These are phyloP conservation scores for Arxiozyma slooffiae DNA, from an alignment of 1,139 yeast species.

Conservation along the genomic window DNA sequence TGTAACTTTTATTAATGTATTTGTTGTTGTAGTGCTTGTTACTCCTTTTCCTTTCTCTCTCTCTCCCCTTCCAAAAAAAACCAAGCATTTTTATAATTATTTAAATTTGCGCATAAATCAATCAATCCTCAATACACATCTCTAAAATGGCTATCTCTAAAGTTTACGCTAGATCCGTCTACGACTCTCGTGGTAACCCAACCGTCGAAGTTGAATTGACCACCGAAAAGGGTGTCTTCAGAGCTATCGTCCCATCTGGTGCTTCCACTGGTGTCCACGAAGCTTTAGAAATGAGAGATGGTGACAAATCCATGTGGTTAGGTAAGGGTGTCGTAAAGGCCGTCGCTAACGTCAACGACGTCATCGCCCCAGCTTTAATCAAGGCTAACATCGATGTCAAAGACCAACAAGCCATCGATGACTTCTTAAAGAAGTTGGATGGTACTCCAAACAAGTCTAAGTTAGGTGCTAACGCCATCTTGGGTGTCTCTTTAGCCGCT, in stretches of 20 bases:
- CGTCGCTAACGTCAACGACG: constrained; percentile 78
- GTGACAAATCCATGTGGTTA: constrained; percentile 85
- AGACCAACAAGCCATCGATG: constrained; percentile 73
- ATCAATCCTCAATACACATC: background rate
- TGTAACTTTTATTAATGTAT: too few relatives aligned
- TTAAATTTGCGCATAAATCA: background rate
- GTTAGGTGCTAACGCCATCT: constrained; percentile 92
- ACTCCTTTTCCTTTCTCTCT: background rate
- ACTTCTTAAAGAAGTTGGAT: constrained; percentile 66
- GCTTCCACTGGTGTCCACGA: constrained; percentile 94
- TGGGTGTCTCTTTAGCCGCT: constrained; percentile 88
- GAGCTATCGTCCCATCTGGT: constrained; percentile 94
- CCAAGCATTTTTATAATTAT: background rate
- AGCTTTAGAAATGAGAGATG: constrained; percentile 92
- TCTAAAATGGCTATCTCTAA: constrained; percentile 46
- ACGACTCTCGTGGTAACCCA: constrained; percentile 98
- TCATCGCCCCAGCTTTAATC: constrained; percentile 81
- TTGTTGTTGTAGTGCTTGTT: too few relatives aligned
- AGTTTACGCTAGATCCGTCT: constrained; percentile 82
- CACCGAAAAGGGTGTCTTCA: constrained; percentile 79
- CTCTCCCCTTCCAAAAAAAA: background rate
- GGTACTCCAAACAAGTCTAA: constrained; percentile 92
- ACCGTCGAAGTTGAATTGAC: constrained; percentile 89
- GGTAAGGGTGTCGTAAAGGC: constrained; percentile 95
- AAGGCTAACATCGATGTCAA: constrained; percentile 63